phyloP scores from a whole-genome alignment of 257 asterid genomes.

The Solanum tacnaense region DNA sequence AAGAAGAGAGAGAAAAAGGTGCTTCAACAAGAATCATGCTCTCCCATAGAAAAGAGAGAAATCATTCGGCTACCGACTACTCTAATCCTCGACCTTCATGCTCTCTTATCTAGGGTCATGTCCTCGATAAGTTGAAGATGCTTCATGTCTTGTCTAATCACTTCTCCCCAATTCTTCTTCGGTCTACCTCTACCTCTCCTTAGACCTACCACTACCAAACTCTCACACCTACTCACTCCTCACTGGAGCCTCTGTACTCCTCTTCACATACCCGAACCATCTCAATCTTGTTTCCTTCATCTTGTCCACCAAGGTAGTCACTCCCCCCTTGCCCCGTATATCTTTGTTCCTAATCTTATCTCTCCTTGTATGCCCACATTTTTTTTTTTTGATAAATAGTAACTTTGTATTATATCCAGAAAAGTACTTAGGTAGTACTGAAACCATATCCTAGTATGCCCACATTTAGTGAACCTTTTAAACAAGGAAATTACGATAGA shows the following conservation, averaged over 20 bases:
- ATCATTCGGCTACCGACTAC: background rate
- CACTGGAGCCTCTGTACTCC: background rate
- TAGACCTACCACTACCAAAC: background rate
- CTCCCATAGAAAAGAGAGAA: background rate
- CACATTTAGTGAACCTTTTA: background rate
- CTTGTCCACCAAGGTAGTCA: background rate
- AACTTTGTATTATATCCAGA: background rate
- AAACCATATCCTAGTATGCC: background rate
- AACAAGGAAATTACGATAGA: background rate
- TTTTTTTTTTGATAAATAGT: background rate
- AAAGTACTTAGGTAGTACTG: background rate
- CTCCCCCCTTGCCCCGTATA: background rate
- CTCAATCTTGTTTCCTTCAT: background rate
- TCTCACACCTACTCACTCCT: background rate
- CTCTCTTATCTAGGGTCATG: background rate
- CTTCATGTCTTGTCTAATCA: background rate
- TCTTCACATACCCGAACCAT: background rate
- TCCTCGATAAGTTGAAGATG: background rate
- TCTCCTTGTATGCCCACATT: background rate
- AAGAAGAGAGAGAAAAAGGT: background rate
- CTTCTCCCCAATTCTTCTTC: background rate
- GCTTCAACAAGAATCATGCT: background rate
- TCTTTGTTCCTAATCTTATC: background rate
- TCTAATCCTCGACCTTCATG: background rate
- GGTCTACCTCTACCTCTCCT: background rate